These are phyloP conservation scores for Tetraselmis striata DNA, from an alignment of 139 green algal genomes.

Conservation along the genomic window DNA sequence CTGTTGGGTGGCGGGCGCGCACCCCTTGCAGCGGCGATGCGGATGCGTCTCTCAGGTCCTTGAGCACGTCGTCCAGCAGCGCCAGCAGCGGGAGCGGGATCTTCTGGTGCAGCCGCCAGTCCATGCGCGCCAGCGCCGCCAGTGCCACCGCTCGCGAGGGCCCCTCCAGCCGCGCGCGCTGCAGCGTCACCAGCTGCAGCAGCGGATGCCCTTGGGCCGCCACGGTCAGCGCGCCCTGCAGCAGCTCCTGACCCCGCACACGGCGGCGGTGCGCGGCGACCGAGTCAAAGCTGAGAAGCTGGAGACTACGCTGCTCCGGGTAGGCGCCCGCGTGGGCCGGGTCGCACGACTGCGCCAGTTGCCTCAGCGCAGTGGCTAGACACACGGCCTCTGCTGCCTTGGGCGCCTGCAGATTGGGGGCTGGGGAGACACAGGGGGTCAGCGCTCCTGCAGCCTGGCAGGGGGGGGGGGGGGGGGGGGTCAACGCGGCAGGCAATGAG, in stretches of 20 bases:
- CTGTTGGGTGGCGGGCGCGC: no score
- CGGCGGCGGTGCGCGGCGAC: not conserved
- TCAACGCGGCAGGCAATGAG: no score
- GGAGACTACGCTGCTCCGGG: not conserved
- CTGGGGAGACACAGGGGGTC: no score
- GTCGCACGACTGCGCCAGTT: not conserved
- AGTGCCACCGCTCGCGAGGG: not conserved
- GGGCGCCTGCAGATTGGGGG: no score
- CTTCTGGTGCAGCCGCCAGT: no score
- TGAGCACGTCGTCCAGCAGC: no score
- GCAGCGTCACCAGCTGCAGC: not conserved
- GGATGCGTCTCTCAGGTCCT: no score
- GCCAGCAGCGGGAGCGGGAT: no score
- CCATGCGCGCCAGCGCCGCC: not conserved
- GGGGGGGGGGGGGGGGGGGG: no score
- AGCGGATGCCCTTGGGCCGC: no score
- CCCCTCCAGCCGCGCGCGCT: not conserved
- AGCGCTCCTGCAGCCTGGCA: not conserved
- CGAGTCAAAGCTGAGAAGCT: not conserved
- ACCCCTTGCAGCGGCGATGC: no score
- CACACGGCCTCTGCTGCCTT: not conserved
- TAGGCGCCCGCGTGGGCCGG: not conserved
- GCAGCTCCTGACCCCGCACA: not conserved
- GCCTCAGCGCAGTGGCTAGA: not conserved
- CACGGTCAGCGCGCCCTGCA: not conserved